Evolutionary conservation across 257 asterid genomes (phyloP).

Genomic region (Striga asiatica): DNA sequence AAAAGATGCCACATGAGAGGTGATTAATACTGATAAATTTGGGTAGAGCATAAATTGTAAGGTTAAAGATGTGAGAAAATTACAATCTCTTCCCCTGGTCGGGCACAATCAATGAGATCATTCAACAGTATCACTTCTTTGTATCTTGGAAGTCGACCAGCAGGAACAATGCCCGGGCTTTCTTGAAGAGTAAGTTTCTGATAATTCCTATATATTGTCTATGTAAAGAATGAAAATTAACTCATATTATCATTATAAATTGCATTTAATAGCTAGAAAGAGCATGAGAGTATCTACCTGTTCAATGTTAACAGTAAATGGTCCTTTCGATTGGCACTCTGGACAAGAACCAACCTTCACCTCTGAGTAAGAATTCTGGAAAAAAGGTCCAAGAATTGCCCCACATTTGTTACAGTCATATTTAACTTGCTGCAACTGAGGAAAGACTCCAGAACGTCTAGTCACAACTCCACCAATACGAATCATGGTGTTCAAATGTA

Average conservation of each 20-base stretch:
- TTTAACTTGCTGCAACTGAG: constrained; percentile 94
- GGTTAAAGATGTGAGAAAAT: constrained; percentile 4
- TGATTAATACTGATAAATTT: not conserved
- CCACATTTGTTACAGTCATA: constrained; percentile 91
- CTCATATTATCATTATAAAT: constrained; percentile 1
- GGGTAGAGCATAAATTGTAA: not conserved
- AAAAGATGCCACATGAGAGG: not conserved
- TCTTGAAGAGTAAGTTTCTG: constrained; percentile 97
- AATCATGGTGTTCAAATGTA: constrained; percentile 94
- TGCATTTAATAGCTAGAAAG: constrained; percentile 1
- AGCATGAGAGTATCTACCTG: constrained; percentile 46
- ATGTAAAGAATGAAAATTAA: constrained; percentile 18
- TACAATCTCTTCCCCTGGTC: constrained; percentile 99
- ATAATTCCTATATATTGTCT: constrained; percentile 95
- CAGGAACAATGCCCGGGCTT: constrained; percentile 98
- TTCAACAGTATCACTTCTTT: constrained; percentile 96
- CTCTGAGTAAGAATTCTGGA: constrained; percentile 96
- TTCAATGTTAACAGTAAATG: constrained; percentile 86
- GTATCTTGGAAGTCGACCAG: constrained; percentile 97
- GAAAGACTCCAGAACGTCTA: constrained; percentile 93
- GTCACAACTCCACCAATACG: constrained; percentile 98
- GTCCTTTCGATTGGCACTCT: constrained; percentile 93
- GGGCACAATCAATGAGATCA: constrained; percentile 97
- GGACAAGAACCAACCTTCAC: constrained; percentile 98
- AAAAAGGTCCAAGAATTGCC: constrained; percentile 83